Evolutionary conservation across 768 basidiomycete genomes (phyloP).

Genomic region (Leccinum olivaceopallidum): DNA sequence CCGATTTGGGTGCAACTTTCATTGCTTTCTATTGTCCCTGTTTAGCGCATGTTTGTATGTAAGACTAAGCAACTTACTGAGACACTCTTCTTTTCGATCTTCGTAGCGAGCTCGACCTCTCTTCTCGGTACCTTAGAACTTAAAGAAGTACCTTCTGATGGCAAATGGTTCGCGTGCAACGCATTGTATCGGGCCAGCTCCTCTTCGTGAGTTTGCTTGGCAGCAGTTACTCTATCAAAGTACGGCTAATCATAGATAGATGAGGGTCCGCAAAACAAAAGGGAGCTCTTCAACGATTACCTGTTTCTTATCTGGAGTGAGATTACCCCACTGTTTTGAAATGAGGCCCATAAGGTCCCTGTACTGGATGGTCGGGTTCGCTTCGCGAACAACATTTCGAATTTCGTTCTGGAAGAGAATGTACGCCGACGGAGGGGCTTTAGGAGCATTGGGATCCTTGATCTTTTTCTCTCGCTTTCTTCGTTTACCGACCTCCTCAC

Average conservation of each 20-base stretch:
- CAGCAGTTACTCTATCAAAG: conserved; percentile 45
- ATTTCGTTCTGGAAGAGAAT: conserved; percentile 93
- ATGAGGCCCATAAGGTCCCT: conserved; percentile 72
- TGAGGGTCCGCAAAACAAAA: neutral
- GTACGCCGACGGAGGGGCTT: conserved; percentile 90
- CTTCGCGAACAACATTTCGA: conserved; percentile 67
- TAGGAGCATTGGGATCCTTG: conserved; percentile 92
- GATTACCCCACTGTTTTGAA: conserved; percentile 68
- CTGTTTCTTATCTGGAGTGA: conserved; percentile 70
- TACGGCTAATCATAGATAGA: conserved; percentile 26
- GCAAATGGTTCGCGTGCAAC: conserved; percentile 48
- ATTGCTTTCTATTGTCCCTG: conserved; percentile 22
- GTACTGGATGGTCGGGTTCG: conserved; percentile 65
- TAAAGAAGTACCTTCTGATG: conserved; percentile 41
- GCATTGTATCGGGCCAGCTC: conserved; percentile 69
- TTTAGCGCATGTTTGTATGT: conserved; percentile 20
- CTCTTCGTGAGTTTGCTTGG: conserved; percentile 64
- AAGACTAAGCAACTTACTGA: conserved; percentile 21
- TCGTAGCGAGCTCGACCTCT: conserved; percentile 29
- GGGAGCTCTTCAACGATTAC: conserved; percentile 44
- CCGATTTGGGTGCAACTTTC: conserved; percentile 28
- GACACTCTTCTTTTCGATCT: conserved; percentile 27
- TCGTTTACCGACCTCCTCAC: conserved; percentile 40
- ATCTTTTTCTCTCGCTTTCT: conserved; percentile 53
- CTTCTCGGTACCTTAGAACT: conserved; percentile 30